Conservation (phyloP, 1,284 basidiomycete species). For the Ceratorhiza oryzae-sativae region DNA sequence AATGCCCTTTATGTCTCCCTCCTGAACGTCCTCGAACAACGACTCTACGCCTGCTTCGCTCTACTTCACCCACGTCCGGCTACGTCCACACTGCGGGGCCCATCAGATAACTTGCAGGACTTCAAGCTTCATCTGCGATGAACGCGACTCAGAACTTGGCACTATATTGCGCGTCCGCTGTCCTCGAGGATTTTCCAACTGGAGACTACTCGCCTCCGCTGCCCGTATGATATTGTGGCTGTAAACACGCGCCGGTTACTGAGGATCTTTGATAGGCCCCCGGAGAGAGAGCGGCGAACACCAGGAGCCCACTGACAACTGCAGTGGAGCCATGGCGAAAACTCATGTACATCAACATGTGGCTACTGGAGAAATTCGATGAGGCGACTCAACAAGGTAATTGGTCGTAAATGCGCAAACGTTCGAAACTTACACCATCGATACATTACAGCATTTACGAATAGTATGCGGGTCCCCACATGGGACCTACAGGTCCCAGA, state of each 20-base stretch:
- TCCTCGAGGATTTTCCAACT: slow-evolving; percentile 19
- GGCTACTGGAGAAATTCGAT: slow-evolving; percentile 25
- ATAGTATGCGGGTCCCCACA: slow-evolving; percentile 22
- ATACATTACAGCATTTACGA: slow-evolving; percentile 5
- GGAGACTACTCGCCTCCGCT: slow-evolving; percentile 22
- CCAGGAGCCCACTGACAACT: background rate
- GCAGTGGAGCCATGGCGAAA: slow-evolving; percentile 33
- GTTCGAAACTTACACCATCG: background rate
- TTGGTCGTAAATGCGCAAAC: background rate
- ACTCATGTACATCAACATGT: slow-evolving; percentile 34
- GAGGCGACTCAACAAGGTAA: slow-evolving; percentile 31
- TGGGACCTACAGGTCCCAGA: slow-evolving; percentile 34
- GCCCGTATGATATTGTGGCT: slow-evolving; percentile 13
- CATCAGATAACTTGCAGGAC: background rate
- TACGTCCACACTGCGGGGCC: background rate
- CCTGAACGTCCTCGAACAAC: slow-evolving; percentile 23
- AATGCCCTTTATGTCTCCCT: background rate
- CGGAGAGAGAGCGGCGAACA: slow-evolving; percentile 5
- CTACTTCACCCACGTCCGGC: slow-evolving; percentile 14
- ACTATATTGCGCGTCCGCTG: slow-evolving; percentile 32
- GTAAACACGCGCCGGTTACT: background rate
- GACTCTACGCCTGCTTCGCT: background rate
- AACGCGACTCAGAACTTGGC: slow-evolving; percentile 34
- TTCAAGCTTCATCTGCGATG: slow-evolving; percentile 12
- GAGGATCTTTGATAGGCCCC: background rate